Percentiles rank a stretch among this genome's conserved stretches.
Evolutionary conservation across 768 basidiomycete species (phyloP).

Genomic region (Polyporus arcularius): DNA sequence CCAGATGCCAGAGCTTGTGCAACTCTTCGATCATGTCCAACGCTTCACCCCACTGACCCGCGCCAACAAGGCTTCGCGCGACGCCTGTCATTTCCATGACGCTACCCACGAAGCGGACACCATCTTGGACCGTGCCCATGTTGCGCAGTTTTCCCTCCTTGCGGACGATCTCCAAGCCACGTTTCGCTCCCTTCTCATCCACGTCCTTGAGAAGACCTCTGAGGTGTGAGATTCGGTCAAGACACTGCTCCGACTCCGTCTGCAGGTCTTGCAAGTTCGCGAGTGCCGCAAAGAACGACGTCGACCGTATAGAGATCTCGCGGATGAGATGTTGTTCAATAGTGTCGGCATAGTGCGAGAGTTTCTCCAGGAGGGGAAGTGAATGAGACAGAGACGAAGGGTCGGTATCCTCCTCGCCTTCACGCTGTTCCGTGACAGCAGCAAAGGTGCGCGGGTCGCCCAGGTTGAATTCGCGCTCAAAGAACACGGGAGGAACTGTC

Average conservation of each 20-base stretch:
- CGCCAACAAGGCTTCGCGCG: conserved; percentile 70
- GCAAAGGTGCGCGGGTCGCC: conserved; percentile 77
- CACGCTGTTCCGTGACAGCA: conserved; percentile 62
- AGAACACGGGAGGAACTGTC: conserved; percentile 80
- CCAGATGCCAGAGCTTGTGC: conserved; percentile 53
- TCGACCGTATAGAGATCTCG: conserved; percentile 87
- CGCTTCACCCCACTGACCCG: conserved; percentile 88
- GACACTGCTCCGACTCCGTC: conserved; percentile 82
- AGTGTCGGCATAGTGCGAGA: conserved; percentile 90
- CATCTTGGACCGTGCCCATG: conserved; percentile 59
- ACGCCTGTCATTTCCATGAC: conserved; percentile 79
- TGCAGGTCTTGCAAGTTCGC: conserved; percentile 93
- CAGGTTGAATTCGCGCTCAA: conserved; percentile 76
- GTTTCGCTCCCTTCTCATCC: conserved; percentile 73
- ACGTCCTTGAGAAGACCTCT: conserved; percentile 73
- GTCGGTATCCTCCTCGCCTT: conserved; percentile 45
- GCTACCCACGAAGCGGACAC: conserved; percentile 62
- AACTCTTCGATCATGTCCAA: conserved; percentile 73
- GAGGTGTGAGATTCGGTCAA: conserved; percentile 72
- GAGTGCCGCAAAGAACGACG: conserved; percentile 95
- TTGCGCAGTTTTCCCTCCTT: conserved; percentile 63
- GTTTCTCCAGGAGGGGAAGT: conserved; percentile 79
- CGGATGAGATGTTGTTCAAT: conserved; percentile 93
- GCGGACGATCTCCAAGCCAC: conserved; percentile 75
- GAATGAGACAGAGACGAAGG: conserved; percentile 65